Percentiles rank a stretch among this genome's conserved stretches.
phyloP scores from a whole-genome alignment of 2,329 filamentous ascomycete species.

The Keithomyces neogunnii region DNA sequence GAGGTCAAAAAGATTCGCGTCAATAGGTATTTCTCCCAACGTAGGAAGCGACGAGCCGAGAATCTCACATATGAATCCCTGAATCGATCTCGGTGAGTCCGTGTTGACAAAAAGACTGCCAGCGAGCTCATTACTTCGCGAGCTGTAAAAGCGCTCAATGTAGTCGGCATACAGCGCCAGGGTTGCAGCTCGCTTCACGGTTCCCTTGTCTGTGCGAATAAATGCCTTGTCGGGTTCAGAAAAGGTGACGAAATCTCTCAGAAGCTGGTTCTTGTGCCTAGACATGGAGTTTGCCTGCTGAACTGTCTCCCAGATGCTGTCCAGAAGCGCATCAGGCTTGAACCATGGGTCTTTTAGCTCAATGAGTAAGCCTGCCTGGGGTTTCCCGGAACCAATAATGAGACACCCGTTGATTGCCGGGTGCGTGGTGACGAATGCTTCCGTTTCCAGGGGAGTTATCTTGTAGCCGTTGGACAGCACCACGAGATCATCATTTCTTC shows the following conservation, averaged over 20 bases:
- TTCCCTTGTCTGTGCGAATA: slow-evolving; percentile 35
- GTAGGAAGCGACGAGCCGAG: slow-evolving; percentile 12
- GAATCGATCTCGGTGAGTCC: slow-evolving; percentile 15
- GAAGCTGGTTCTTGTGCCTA: slow-evolving; percentile 32
- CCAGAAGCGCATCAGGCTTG: slow-evolving; percentile 21
- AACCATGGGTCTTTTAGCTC: slow-evolving; percentile 15
- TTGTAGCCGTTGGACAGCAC: slow-evolving; percentile 24
- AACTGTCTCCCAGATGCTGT: slow-evolving; percentile 35
- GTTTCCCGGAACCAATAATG: slow-evolving; percentile 17
- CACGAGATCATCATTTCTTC: slow-evolving; percentile 21
- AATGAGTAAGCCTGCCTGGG: slow-evolving; percentile 18
- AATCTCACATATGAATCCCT: slow-evolving; percentile 11
- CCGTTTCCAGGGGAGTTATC: slow-evolving; percentile 20
- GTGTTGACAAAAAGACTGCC: slow-evolving; percentile 12
- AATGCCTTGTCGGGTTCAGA: slow-evolving; percentile 33
- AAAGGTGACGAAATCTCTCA: slow-evolving; percentile 31
- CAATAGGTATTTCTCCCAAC: slow-evolving; percentile 8
- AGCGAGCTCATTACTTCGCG: slow-evolving; percentile 9
- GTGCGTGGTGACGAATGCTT: slow-evolving; percentile 18
- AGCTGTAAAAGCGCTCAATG: slow-evolving; percentile 36
- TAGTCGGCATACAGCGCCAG: slow-evolving; percentile 31
- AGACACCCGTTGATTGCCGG: slow-evolving; percentile 18
- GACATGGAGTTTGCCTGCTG: slow-evolving; percentile 32
- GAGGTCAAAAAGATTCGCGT: slow-evolving; percentile 18
- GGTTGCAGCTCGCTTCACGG: slow-evolving; percentile 31